Conservation (phyloP, 805 yeast species). For the Monosporozyma servazzii region DNA sequence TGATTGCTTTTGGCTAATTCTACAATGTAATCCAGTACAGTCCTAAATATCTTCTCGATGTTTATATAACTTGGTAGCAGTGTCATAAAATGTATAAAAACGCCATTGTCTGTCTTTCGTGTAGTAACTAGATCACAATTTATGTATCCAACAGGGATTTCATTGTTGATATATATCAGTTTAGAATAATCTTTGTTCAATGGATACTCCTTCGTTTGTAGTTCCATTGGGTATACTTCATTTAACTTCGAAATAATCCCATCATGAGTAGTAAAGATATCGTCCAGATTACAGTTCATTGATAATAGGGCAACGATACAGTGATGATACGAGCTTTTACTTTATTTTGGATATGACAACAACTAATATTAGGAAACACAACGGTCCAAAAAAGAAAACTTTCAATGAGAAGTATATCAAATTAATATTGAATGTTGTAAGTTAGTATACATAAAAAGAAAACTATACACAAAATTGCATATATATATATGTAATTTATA, state of each 20-base stretch:
- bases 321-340: too few relatives aligned
- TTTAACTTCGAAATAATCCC: not conserved
- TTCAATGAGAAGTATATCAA: not conserved
- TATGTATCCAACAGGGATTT: not conserved
- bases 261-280: not conserved
- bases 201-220: not conserved
- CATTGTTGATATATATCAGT: not conserved
- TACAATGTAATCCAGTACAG: not conserved
- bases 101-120: not conserved
- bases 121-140: not conserved
- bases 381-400: constrained; percentile 1
- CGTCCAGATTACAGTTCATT: not conserved
- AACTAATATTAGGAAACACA: not conserved
- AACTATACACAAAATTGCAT: not conserved
- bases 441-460: not conserved
- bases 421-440: not conserved
- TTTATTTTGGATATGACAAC: too few relatives aligned
- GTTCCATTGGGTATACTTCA: not conserved
- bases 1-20: not conserved
- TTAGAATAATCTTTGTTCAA: not conserved
- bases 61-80: not conserved
- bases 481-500: not conserved
- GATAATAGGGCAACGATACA: too few relatives aligned
- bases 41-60: not conserved
- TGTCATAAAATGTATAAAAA: not conserved